These are phyloP conservation scores for Phytophthora crassamura DNA, from an alignment of 352 stramenopile genomes.

Conservation along the genomic window DNA sequence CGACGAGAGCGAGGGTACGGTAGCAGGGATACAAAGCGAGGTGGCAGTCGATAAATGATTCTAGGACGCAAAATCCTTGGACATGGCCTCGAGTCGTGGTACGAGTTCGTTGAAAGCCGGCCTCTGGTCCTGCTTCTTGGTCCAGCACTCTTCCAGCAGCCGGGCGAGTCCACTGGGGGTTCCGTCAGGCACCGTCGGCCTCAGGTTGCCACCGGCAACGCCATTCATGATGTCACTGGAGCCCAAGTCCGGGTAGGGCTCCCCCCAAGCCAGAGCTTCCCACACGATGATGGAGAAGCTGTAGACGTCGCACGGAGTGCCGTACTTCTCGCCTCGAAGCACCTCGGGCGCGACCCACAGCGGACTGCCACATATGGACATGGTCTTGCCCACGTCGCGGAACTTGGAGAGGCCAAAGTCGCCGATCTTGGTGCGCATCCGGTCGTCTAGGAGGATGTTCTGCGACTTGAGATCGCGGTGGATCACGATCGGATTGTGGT, in stretches of 20 bases:
- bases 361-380: constrained; percentile 85
- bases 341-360: constrained; percentile 87
- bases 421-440: constrained; percentile 87
- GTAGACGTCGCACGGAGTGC: constrained; percentile 84
- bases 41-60: constrained; percentile 21
- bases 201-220: constrained; percentile 76
- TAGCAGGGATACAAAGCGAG: not conserved
- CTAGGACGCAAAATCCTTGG: constrained; percentile 67
- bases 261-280: constrained; percentile 79
- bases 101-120: constrained; percentile 87
- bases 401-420: constrained; percentile 88
- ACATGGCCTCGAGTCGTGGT: constrained; percentile 80
- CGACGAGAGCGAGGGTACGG: not conserved
- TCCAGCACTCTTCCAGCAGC: constrained; percentile 85
- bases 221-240: constrained; percentile 90
- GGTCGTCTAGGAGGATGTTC: constrained; percentile 83
- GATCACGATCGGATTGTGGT: constrained; percentile 97
- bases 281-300: constrained; percentile 93
- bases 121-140: constrained; percentile 83
- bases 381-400: constrained; percentile 86
- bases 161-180: constrained; percentile 59
- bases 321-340: constrained; percentile 83
- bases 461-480: constrained; percentile 92
- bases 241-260: constrained; percentile 81
- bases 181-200: constrained; percentile 73